Percentiles rank a stretch among this genome's conserved stretches.
phyloP scores from a whole-genome alignment of 2,329 filamentous ascomycete species.

The Phyllosticta paracitricarpa region DNA sequence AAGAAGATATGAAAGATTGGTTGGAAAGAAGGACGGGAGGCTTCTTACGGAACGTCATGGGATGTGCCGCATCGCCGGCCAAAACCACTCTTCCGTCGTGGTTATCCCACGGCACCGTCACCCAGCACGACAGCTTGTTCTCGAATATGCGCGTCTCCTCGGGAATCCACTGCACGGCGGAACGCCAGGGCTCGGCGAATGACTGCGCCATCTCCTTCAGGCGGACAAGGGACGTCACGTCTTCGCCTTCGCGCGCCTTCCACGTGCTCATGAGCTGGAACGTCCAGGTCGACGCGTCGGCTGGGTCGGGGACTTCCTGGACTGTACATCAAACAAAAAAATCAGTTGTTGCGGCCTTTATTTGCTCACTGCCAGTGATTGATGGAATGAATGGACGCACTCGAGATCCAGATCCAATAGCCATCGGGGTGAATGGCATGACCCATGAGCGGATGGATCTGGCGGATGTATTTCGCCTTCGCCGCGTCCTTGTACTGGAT shows the following conservation, averaged over 20 bases:
- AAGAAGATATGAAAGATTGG: not conserved
- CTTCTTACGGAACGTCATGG: conserved; percentile 27
- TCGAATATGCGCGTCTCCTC: conserved; percentile 25
- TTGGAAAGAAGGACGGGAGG: not conserved
- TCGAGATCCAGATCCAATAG: conserved; percentile 14
- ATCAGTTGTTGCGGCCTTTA: not conserved
- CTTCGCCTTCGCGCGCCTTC: conserved; percentile 18
- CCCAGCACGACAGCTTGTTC: conserved; percentile 26
- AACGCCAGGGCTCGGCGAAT: conserved; percentile 29
- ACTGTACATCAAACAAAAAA: conserved; percentile 8
- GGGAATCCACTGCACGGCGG: conserved; percentile 28
- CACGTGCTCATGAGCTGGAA: conserved; percentile 26
- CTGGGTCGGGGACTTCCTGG: conserved; percentile 22
- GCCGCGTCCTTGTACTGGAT: conserved; percentile 9
- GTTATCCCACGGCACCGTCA: conserved; percentile 25
- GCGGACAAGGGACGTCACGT: conserved; percentile 17
- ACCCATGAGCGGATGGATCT: conserved; percentile 21
- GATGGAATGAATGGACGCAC: not conserved
- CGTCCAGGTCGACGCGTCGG: conserved; percentile 25
- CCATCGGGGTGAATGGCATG: conserved; percentile 23
- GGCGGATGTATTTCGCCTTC: conserved; percentile 14
- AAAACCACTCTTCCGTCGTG: conserved; percentile 21
- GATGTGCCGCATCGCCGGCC: conserved; percentile 31
- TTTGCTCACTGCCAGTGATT: not conserved
- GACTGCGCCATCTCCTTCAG: conserved; percentile 20